phyloP scores from a whole-genome alignment of 257 asterid species.

The Solanum sejunctum region DNA sequence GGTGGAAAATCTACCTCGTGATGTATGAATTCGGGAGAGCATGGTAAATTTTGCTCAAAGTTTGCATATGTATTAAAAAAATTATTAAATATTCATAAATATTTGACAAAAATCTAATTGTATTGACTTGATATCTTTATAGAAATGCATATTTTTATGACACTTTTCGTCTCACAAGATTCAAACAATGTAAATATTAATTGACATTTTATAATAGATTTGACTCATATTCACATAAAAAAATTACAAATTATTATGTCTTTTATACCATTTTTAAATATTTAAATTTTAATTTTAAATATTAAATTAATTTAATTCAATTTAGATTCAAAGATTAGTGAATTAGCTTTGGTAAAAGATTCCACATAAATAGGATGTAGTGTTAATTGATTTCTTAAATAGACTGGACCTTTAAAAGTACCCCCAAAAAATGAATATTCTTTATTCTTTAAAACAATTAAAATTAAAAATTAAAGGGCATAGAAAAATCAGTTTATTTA shows the following conservation, averaged over 20 bases:
- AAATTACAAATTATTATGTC: no score
- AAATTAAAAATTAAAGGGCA: no score
- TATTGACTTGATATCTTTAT: background rate
- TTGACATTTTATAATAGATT: no score
- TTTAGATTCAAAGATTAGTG: background rate
- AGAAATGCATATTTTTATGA: background rate
- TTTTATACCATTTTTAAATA: no score
- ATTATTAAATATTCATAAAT: background rate
- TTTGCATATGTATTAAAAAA: background rate
- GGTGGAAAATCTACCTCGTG: background rate
- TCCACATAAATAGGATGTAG: background rate
- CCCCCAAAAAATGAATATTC: no score
- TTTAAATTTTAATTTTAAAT: background rate
- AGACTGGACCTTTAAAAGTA: background rate
- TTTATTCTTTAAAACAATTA: no score
- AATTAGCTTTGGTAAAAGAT: background rate
- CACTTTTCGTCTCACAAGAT: background rate
- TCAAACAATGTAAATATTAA: background rate
- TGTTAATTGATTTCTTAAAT: background rate
- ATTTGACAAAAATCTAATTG: background rate
- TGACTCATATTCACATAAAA: no score
- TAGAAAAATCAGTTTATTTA: background rate
- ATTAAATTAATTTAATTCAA: background rate
- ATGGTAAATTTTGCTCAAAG: background rate
- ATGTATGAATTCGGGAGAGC: no score